Evolutionary conservation across 202 grass and related monocot species (phyloP).

Genomic region (Elaeis oleifera): DNA sequence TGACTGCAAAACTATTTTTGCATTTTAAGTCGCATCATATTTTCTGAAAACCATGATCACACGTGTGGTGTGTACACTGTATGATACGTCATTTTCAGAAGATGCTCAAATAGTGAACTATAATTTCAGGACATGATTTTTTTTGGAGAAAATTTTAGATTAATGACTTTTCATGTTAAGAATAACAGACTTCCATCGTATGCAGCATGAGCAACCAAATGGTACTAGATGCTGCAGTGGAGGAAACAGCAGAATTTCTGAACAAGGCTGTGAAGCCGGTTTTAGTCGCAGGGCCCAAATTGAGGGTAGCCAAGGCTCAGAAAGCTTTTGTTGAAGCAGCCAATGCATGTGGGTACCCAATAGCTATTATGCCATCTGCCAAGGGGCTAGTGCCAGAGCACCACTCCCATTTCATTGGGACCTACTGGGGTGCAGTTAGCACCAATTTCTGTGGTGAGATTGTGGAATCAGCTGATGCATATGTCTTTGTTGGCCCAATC

Average conservation of each 20-base stretch:
- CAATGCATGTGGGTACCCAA: conserved; percentile 10
- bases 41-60: too few species aligned
- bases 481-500: conserved; percentile 3
- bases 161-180: not conserved
- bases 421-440: conserved; percentile 13
- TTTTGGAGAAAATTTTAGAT: not conserved
- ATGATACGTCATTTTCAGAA: not conserved
- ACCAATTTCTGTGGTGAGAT: conserved; percentile 14
- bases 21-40: too few species aligned
- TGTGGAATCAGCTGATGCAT: conserved; percentile 15
- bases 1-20: too few species aligned
- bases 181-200: conserved; percentile 2
- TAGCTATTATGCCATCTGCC: conserved; percentile 13
- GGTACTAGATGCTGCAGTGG: conserved; percentile 10
- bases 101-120: too few species aligned
- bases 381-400: conserved; percentile 7
- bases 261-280: conserved; percentile 18
- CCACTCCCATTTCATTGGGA: conserved; percentile 11
- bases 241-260: not conserved
- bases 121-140: too few species aligned
- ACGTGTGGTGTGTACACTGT: not conserved
- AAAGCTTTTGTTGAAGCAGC: not conserved
- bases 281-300: conserved; percentile 4
- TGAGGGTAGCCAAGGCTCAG: conserved; percentile 6
- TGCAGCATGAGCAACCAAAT: conserved; percentile 7